Percentiles rank a stretch among this genome's conserved stretches.
phyloP scores from a whole-genome alignment of 176 grass and related monocot species.

The Phragmites australis region DNA sequence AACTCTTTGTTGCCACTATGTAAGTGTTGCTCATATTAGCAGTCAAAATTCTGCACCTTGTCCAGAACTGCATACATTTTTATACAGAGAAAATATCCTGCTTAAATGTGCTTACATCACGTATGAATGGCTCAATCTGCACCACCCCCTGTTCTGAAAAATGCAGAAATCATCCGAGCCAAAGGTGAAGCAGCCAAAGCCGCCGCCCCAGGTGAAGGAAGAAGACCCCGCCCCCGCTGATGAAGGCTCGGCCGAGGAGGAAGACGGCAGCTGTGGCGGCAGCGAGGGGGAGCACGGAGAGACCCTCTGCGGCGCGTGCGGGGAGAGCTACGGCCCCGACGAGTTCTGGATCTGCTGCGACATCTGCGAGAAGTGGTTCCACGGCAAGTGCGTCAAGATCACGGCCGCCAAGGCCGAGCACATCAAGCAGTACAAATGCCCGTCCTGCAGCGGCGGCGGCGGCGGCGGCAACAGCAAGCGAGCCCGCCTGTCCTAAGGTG shows the following conservation, averaged over 20 bases:
- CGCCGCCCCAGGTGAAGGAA: slow-evolving; percentile 39
- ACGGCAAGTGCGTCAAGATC: slow-evolving; percentile 95
- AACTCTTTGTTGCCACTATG: neutral
- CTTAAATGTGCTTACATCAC: neutral
- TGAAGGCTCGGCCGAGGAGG: slow-evolving; percentile 51
- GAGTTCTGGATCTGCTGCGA: slow-evolving; percentile 99
- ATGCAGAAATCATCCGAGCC: slow-evolving; percentile 54
- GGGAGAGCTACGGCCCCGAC: slow-evolving; percentile 79
- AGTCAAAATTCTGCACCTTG: neutral
- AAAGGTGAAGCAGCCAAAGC: slow-evolving; percentile 51
- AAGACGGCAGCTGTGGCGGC: slow-evolving; percentile 17
- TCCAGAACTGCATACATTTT: neutral
- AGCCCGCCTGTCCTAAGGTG: slow-evolving; percentile 51
- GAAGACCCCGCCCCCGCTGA: slow-evolving; percentile 33
- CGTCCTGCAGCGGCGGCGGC: slow-evolving; percentile 54
- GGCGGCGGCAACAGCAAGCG: slow-evolving; percentile 65
- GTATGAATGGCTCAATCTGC: neutral
- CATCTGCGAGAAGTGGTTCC: slow-evolving; percentile 97
- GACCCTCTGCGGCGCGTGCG: slow-evolving; percentile 79
- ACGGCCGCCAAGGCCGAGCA: slow-evolving; percentile 92
- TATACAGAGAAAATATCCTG: neutral
- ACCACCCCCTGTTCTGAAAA: neutral
- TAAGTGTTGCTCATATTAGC: neutral
- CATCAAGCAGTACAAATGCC: slow-evolving; percentile 99
- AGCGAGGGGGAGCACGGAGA: slow-evolving; percentile 78